phyloP scores from a whole-genome alignment of 805 yeast genomes.

The Lipomyces orientalis region DNA sequence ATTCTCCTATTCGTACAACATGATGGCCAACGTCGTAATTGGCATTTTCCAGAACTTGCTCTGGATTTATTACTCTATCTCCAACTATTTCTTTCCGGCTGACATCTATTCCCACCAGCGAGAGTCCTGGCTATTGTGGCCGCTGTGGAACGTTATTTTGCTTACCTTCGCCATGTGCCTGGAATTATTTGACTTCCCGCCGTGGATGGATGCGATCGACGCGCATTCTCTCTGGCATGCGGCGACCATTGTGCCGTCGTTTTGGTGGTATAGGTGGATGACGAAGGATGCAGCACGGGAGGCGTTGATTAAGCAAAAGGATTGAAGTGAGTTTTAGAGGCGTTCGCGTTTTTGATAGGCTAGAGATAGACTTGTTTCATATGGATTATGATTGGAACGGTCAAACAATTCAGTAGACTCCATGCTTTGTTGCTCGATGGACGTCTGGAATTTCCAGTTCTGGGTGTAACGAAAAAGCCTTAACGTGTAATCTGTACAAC shows the following conservation, averaged over 20 bases:
- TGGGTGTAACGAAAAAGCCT: too few relatives aligned
- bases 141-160: constrained; percentile 56
- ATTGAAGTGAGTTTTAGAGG: constrained; percentile 6
- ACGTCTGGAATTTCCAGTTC: too few relatives aligned
- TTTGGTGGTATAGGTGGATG: constrained; percentile 68
- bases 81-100: constrained; percentile 13
- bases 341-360: background rate
- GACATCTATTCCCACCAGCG: background rate
- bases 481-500: too few relatives aligned
- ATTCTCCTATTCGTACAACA: constrained; percentile 93
- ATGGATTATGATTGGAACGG: background rate
- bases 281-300: constrained; percentile 41
- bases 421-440: too few relatives aligned
- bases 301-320: constrained; percentile 24
- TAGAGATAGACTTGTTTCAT: background rate
- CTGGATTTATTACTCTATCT: constrained; percentile 52
- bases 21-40: constrained; percentile 82
- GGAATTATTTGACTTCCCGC: constrained; percentile 89
- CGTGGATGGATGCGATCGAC: constrained; percentile 70
- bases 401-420: background rate
- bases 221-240: constrained; percentile 96
- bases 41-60: constrained; percentile 76
- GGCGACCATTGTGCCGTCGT: constrained; percentile 81
- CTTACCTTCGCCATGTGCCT: constrained; percentile 81
- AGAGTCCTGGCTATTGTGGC: constrained; percentile 55